Percentiles rank a stretch among this genome's conserved stretches.
These are phyloP conservation scores for Venturia carpophila DNA, from an alignment of 2,329 filamentous ascomycete species.

Conservation along the genomic window DNA sequence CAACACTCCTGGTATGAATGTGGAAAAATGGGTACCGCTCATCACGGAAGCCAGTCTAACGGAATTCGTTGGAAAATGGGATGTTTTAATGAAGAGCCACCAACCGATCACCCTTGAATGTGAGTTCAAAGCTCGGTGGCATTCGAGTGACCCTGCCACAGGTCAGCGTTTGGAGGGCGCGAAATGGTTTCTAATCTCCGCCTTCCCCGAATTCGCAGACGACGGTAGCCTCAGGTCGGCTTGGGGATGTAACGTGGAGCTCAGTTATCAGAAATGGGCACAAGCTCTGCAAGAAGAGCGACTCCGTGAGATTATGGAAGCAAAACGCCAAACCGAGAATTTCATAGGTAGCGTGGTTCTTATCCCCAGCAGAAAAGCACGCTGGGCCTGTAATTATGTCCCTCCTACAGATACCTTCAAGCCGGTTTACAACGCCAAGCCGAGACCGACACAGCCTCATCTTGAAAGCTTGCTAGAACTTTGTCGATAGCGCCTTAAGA, in stretches of 20 bases:
- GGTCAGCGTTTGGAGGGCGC: slow-evolving; percentile 35
- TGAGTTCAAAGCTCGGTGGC: slow-evolving; percentile 29
- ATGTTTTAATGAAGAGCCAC: slow-evolving; percentile 29
- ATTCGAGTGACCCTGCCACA: slow-evolving; percentile 25
- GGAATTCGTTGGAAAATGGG: slow-evolving; percentile 34
- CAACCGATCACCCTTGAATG: slow-evolving; percentile 37
- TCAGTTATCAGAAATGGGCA: slow-evolving; percentile 16
- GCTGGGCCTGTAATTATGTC: no score
- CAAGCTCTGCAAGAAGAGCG: neutral
- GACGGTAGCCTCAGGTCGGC: slow-evolving; percentile 4
- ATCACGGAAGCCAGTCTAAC: slow-evolving; percentile 32
- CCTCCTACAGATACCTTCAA: no score
- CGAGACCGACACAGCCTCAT: no score
- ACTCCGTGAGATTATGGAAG: neutral
- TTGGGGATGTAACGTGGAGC: slow-evolving; percentile 8
- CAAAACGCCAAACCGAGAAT: slow-evolving; percentile 29
- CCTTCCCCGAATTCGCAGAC: slow-evolving; percentile 13
- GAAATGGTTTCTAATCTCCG: slow-evolving; percentile 8
- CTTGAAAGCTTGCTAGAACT: no score
- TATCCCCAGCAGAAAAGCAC: neutral
- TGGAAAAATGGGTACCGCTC: slow-evolving; percentile 38
- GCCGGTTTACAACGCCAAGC: no score
- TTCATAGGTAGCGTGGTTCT: slow-evolving; percentile 25
- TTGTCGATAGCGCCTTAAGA: no score
- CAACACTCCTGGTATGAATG: slow-evolving; percentile 30